phyloP scores from a whole-genome alignment of 257 asterid genomes.

The Marsdenia floribunda region DNA sequence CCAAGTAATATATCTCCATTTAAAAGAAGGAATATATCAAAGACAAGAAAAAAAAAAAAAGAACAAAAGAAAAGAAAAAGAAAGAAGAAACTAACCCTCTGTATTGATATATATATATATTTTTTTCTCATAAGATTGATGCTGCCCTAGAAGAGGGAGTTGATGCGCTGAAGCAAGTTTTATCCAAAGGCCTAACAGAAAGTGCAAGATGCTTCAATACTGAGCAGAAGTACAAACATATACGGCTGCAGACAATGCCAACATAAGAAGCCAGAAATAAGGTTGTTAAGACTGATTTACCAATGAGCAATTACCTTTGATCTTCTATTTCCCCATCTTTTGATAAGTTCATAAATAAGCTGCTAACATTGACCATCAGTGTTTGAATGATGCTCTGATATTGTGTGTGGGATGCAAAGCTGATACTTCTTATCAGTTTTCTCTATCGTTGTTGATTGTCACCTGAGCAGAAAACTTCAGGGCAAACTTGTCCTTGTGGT shows the following conservation, averaged over 20 bases:
- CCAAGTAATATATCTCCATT: neutral
- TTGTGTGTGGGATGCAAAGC: no score
- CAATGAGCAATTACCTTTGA: no score
- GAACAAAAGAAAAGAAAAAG: no score
- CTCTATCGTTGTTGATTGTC: no score
- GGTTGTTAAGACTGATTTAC: constrained; percentile 17
- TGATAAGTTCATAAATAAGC: neutral
- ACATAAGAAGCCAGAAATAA: constrained; percentile 27
- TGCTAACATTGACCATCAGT: neutral
- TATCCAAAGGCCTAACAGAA: constrained; percentile 71
- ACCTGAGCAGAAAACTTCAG: no score
- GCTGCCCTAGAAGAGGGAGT: constrained; percentile 73
- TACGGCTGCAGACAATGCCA: constrained; percentile 67
- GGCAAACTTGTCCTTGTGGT: no score
- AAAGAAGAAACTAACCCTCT: neutral
- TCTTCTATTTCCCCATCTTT: neutral
- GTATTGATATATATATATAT: no score
- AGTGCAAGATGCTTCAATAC: constrained; percentile 63
- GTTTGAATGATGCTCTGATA: no score
- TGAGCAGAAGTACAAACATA: constrained; percentile 80
- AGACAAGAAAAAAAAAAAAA: no score
- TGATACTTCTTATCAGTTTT: no score
- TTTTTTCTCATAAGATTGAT: constrained; percentile 52
- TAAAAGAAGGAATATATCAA: neutral
- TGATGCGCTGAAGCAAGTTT: constrained; percentile 53